Evolutionary conservation across 768 basidiomycete genomes (phyloP).

Genomic region (Xerocomus spinulosus): DNA sequence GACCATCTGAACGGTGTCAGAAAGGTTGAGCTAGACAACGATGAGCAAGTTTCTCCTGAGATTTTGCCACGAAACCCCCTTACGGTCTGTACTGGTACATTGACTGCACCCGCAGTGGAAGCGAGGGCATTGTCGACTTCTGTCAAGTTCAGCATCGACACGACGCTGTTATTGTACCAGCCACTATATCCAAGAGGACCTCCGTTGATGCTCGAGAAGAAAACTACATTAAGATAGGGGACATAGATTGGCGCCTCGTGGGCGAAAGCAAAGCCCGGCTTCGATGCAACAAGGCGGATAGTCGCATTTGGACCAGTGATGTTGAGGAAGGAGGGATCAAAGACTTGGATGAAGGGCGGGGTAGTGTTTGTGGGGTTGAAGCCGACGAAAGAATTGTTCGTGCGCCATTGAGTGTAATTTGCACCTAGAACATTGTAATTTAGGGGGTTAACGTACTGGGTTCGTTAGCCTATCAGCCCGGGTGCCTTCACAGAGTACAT

Average conservation of each 20-base stretch:
- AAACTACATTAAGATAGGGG: slow-evolving; percentile 59
- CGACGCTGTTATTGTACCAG: slow-evolving; percentile 56
- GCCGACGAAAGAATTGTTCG: slow-evolving; percentile 36
- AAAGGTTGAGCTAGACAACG: slow-evolving; percentile 47
- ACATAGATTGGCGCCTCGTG: slow-evolving; percentile 77
- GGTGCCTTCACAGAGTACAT: not conserved
- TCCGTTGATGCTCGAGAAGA: slow-evolving; percentile 69
- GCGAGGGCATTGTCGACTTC: slow-evolving; percentile 48
- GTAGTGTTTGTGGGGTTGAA: slow-evolving; percentile 62
- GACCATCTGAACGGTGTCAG: slow-evolving; percentile 61
- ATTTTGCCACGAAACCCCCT: slow-evolving; percentile 6
- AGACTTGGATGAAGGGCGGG: slow-evolving; percentile 57
- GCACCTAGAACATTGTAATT: slow-evolving; percentile 49
- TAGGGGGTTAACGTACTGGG: slow-evolving; percentile 47
- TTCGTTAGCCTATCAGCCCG: not conserved
- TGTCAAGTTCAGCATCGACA: slow-evolving; percentile 57
- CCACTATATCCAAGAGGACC: slow-evolving; percentile 62
- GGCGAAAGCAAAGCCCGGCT: slow-evolving; percentile 64
- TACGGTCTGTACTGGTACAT: slow-evolving; percentile 46
- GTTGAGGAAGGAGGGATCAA: slow-evolving; percentile 49
- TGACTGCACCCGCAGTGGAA: slow-evolving; percentile 34
- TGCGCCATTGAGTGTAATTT: slow-evolving; percentile 37
- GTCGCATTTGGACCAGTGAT: slow-evolving; percentile 57
- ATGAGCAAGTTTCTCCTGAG: not conserved
- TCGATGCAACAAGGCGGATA: slow-evolving; percentile 58